Percentiles rank a stretch among this genome's conserved stretches.
These are phyloP conservation scores for Tarenaya hassleriana DNA, from an alignment of 345 rosid species.

Conservation along the genomic window DNA sequence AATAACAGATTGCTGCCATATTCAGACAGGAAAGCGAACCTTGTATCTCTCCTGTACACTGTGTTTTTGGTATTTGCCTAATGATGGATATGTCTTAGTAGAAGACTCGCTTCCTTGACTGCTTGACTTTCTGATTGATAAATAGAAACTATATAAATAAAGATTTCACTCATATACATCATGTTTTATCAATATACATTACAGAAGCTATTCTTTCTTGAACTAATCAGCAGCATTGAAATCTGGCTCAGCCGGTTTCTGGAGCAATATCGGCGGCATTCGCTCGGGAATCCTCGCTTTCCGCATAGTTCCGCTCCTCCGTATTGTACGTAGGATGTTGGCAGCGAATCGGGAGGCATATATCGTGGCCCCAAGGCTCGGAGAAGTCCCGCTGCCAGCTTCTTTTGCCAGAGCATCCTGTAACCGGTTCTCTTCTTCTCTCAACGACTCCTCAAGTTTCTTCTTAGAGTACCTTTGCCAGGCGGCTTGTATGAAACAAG, in stretches of 20 bases:
- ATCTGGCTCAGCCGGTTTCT: conserved; percentile 92
- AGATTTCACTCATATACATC: too few species aligned
- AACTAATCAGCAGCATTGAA: conserved; percentile 52
- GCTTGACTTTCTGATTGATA: too few species aligned
- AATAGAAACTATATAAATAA: too few species aligned
- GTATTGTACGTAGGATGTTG: conserved; percentile 51
- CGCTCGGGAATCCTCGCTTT: conserved; percentile 59
- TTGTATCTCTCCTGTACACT: too few species aligned
- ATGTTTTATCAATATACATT: too few species aligned
- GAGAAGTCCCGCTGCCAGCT: conserved; percentile 54
- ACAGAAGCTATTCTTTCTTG: not conserved
- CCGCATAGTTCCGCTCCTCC: conserved; percentile 40
- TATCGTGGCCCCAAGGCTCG: conserved; percentile 84
- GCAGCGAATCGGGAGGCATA: conserved; percentile 89
- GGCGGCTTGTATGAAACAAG: conserved; percentile 83
- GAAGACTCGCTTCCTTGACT: too few species aligned
- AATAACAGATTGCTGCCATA: conserved; percentile 3
- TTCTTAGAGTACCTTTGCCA: conserved; percentile 70
- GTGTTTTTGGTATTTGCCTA: too few species aligned
- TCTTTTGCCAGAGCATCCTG: conserved; percentile 68
- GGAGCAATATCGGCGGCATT: conserved; percentile 62
- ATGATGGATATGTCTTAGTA: too few species aligned
- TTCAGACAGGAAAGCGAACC: too few species aligned
- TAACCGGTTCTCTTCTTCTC: conserved; percentile 60
- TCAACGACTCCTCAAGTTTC: conserved; percentile 66